Conservation (phyloP, 164 flowering plant species). For the Magnolia officinalis region DNA sequence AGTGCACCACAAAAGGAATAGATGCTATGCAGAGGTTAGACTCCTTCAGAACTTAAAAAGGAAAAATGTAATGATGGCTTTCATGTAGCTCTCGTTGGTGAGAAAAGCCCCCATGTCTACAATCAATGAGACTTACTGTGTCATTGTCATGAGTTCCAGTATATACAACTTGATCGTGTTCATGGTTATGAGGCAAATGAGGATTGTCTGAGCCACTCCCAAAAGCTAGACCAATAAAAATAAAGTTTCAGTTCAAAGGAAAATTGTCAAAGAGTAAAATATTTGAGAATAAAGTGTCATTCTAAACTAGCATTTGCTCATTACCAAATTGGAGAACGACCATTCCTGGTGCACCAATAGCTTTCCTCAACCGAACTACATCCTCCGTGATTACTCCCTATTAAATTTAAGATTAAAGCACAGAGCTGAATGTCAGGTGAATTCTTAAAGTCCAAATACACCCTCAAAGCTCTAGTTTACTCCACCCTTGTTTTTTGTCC, state of each 20-base stretch:
- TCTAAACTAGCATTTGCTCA: background rate
- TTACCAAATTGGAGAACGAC: conserved; percentile 98
- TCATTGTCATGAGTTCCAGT: conserved; percentile 99
- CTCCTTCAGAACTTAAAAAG: background rate
- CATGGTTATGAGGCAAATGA: conserved; percentile 94
- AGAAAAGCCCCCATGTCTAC: background rate
- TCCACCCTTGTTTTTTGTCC: background rate
- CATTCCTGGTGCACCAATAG: conserved; percentile 98
- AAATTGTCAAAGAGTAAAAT: background rate
- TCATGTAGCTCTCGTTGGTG: background rate
- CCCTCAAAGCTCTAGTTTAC: background rate
- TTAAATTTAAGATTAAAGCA: conserved; percentile 1
- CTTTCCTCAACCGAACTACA: conserved; percentile 81
- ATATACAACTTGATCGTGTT: conserved; percentile 85
- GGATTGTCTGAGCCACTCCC: conserved; percentile 87
- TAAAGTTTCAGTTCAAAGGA: background rate
- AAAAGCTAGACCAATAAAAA: conserved; percentile 49
- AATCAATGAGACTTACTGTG: conserved; percentile 49
- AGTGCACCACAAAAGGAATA: too few relatives aligned
- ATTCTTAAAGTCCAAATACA: background rate
- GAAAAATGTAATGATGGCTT: background rate
- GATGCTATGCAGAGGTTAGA: too few relatives aligned
- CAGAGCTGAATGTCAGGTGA: background rate
- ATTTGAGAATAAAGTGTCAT: background rate
- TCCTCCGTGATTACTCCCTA: conserved; percentile 98